A percentile compares a stretch with the other conserved stretches of the same genome.
Conservation (phyloP, 2,329 filamentous ascomycete genomes). For the Alternaria sp. region DNA sequence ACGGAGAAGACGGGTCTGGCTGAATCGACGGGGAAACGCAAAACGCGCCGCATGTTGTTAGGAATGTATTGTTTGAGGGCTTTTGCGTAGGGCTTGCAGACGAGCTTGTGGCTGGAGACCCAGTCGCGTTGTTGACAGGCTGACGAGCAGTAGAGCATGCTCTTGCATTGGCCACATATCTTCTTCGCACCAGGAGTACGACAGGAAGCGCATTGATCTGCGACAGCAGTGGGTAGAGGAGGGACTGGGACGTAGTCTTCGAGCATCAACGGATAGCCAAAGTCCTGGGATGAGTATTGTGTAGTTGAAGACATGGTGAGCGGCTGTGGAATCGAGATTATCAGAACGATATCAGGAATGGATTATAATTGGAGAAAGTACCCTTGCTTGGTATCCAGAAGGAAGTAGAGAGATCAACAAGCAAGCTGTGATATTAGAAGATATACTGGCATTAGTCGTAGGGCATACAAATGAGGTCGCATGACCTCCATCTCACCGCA, state of each 20-base stretch:
- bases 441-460: background rate
- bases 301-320: background rate
- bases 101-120: conserved; percentile 7
- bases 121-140: conserved; percentile 15
- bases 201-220: conserved; percentile 13
- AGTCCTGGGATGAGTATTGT: conserved; percentile 10
- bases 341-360: background rate
- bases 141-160: conserved; percentile 17
- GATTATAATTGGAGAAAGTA: background rate
- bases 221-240: background rate
- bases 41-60: background rate
- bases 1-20: conserved; percentile 4
- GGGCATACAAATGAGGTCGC: background rate
- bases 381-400: background rate
- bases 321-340: background rate
- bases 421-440: background rate
- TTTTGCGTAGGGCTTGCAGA: conserved; percentile 7
- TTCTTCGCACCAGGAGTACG: background rate
- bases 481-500: background rate
- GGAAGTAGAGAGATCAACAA: background rate
- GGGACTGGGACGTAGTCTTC: conserved; percentile 8
- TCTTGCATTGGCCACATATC: conserved; percentile 16
- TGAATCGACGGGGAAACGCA: conserved; percentile 2
- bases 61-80: background rate
- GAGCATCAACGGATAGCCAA: conserved; percentile 13